phyloP scores from a whole-genome alignment of 2,329 filamentous ascomycete species.

The Monascus ruber region DNA sequence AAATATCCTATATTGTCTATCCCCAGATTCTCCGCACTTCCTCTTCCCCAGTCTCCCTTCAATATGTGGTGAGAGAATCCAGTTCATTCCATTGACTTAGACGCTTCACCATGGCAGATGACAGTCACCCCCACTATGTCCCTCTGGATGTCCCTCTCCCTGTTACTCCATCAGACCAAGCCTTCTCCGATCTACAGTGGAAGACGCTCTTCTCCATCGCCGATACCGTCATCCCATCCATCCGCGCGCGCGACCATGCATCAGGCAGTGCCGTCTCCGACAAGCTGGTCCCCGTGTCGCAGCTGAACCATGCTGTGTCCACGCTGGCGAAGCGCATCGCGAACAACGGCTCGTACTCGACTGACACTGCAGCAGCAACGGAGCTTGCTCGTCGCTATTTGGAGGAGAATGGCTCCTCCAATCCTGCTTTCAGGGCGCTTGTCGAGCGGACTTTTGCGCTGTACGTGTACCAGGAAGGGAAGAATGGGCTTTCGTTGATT shows the following conservation, averaged over 20 bases:
- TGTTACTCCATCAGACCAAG: constrained; percentile 34
- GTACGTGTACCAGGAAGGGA: constrained; percentile 38
- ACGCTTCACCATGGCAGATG: no score
- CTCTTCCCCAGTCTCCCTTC: no score
- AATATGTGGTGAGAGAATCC: no score
- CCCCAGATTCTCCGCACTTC: no score
- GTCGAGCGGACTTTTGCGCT: constrained; percentile 38
- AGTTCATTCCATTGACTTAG: no score
- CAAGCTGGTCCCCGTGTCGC: constrained; percentile 27
- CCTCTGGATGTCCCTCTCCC: constrained; percentile 36
- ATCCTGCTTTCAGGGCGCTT: constrained; percentile 39
- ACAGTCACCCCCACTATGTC: constrained; percentile 6
- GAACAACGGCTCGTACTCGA: neutral
- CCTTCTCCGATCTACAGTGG: constrained; percentile 48
- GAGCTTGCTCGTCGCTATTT: constrained; percentile 35
- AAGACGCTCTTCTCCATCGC: constrained; percentile 45
- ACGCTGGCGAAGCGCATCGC: constrained; percentile 8
- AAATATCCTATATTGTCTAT: no score
- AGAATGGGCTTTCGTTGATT: constrained; percentile 40
- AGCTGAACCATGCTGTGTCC: constrained; percentile 30
- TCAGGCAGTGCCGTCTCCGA: constrained; percentile 9
- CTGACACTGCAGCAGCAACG: constrained; percentile 17
- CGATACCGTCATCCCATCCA: constrained; percentile 46
- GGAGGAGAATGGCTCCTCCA: constrained; percentile 35
- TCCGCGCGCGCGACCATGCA: constrained; percentile 30